These are phyloP conservation scores for Penicillium sp. DNA, from an alignment of 2,329 filamentous ascomycete species.

Conservation along the genomic window DNA sequence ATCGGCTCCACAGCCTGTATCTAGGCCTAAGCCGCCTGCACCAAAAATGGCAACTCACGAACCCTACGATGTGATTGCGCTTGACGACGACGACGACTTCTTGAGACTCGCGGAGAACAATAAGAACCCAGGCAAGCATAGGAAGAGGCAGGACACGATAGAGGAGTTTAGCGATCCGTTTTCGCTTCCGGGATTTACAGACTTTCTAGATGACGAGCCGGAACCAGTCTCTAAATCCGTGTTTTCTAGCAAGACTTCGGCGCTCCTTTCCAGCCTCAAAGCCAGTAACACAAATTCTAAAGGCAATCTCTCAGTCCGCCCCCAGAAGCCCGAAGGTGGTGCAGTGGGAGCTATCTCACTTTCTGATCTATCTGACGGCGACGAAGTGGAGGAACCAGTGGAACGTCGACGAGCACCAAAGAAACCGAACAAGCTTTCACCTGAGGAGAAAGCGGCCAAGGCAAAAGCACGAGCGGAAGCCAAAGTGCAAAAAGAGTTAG, in stretches of 20 bases:
- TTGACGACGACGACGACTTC: constrained; percentile 31
- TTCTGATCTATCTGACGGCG: constrained; percentile 23
- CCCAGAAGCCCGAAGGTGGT: constrained; percentile 10
- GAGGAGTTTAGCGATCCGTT: constrained; percentile 35
- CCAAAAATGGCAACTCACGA: constrained; percentile 1
- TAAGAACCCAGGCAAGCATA: not conserved
- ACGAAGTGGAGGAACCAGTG: constrained; percentile 46
- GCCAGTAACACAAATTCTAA: constrained; percentile 1
- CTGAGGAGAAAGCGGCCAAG: constrained; percentile 41
- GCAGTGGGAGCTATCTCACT: constrained; percentile 2
- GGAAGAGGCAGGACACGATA: constrained; percentile 21
- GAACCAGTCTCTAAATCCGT: constrained; percentile 15
- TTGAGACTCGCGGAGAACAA: constrained; percentile 3
- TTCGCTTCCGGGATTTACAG: constrained; percentile 23
- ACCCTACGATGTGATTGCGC: constrained; percentile 29
- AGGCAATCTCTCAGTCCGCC: not conserved
- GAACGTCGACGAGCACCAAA: constrained; percentile 42
- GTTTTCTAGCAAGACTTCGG: constrained; percentile 42
- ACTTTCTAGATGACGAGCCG: constrained; percentile 22
- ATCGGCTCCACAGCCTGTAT: constrained; percentile 30
- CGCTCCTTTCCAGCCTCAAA: constrained; percentile 35
- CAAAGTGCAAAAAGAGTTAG: constrained; percentile 48
- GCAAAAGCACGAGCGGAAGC: constrained; percentile 51
- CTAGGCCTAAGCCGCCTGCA: constrained; percentile 1
- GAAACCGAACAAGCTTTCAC: constrained; percentile 31